Percentiles rank a stretch among this genome's conserved stretches.
Evolutionary conservation across 331 rosid genomes (phyloP).

Genomic region (Malus hybrid): DNA sequence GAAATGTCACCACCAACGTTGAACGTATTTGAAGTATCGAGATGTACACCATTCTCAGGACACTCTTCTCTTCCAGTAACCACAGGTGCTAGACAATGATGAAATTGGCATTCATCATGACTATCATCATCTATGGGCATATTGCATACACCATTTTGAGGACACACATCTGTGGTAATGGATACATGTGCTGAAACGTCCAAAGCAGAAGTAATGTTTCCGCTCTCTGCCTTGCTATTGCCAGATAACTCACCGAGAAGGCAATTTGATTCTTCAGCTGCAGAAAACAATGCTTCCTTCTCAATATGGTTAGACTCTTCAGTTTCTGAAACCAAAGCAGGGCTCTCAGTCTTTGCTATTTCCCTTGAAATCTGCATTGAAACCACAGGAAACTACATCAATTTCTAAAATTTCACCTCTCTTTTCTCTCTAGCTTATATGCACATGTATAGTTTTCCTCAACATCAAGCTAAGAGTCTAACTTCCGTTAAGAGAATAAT

Average conservation of each 20-base stretch:
- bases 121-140: neutral
- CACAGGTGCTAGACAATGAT: neutral
- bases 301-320: constrained; percentile 10
- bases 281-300: constrained; percentile 19
- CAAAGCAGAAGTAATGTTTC: constrained; percentile 9
- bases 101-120: constrained; percentile 7
- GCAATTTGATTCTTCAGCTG: constrained; percentile 18
- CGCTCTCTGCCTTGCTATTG: constrained; percentile 17
- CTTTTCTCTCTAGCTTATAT: neutral
- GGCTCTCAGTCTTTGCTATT: neutral
- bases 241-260: constrained; percentile 1
- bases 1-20: constrained; percentile 4
- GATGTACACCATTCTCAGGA: constrained; percentile 10
- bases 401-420: no score
- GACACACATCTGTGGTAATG: constrained; percentile 18
- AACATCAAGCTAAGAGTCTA: neutral
- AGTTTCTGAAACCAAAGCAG: constrained; percentile 7
- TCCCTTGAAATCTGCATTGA: constrained; percentile 41
- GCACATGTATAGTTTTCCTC: neutral
- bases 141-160: constrained; percentile 10
- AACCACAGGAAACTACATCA: constrained; percentile 15
- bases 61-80: constrained; percentile 20
- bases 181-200: constrained; percentile 23
- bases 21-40: constrained; percentile 11
- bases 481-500: neutral